Evolutionary conservation across 106 monocot species (phyloP).

Genomic region (Triglochin maritima): DNA sequence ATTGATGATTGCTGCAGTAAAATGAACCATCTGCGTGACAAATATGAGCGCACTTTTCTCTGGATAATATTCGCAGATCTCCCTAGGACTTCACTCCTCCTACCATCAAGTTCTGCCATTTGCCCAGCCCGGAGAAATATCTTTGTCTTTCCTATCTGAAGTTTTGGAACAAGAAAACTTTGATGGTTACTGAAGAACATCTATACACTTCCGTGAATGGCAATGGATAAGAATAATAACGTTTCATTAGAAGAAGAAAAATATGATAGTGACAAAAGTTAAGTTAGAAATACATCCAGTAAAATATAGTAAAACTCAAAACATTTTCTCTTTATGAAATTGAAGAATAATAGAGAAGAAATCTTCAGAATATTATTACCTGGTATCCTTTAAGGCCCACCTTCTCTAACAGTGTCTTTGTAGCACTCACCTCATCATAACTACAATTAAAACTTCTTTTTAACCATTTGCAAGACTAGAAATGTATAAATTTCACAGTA

Average conservation of each 20-base stretch:
- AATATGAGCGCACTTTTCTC: constrained; percentile 51
- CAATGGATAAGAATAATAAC: too few relatives aligned
- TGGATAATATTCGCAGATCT: constrained; percentile 57
- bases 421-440: constrained; percentile 46
- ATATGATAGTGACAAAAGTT: too few relatives aligned
- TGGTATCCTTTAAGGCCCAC: constrained; percentile 55
- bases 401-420: constrained; percentile 37
- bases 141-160: constrained; percentile 73
- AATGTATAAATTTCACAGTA: background rate
- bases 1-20: constrained; percentile 32
- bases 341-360: too few relatives aligned
- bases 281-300: too few relatives aligned
- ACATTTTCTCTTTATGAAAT: too few relatives aligned
- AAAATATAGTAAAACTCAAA: too few relatives aligned
- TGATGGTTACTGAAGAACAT: background rate
- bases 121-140: constrained; percentile 80
- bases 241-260: too few relatives aligned
- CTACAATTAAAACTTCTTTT: constrained; percentile 15
- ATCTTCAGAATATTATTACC: constrained; percentile 14
- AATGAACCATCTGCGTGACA: constrained; percentile 43
- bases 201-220: background rate
- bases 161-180: background rate
- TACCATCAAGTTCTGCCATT: constrained; percentile 75
- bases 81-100: constrained; percentile 52
- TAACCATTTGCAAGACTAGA: too few relatives aligned